Evolutionary conservation across 371 early-diverging fungal species (phyloP).

Genomic region (Lichtheimia hyalospora): DNA sequence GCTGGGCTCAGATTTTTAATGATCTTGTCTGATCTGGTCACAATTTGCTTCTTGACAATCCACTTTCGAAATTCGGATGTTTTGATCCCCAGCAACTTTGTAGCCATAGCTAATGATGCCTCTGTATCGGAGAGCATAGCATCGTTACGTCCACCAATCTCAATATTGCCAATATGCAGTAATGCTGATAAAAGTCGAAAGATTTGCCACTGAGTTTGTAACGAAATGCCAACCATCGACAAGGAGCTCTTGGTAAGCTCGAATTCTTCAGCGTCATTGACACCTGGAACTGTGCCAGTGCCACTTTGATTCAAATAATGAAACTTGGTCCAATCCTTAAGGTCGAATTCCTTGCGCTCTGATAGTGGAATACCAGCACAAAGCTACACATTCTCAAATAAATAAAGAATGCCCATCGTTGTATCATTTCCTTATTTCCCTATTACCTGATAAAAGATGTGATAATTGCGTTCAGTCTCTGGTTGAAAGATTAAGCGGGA

Average conservation of each 20-base stretch:
- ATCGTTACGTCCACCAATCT: conserved; percentile 73
- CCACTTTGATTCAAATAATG: conserved; percentile 89
- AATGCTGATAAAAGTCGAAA: conserved; percentile 88
- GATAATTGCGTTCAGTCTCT: conserved; percentile 94
- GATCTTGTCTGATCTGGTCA: conserved; percentile 86
- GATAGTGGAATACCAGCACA: conserved; percentile 85
- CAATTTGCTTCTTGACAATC: conserved; percentile 87
- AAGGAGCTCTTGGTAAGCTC: conserved; percentile 83
- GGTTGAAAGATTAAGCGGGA: conserved; percentile 96
- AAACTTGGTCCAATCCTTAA: conserved; percentile 75
- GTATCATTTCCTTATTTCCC: background rate
- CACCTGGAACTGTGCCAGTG: conserved; percentile 74
- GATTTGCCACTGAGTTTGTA: conserved; percentile 85
- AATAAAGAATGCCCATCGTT: no score
- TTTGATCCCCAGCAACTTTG: conserved; percentile 76
- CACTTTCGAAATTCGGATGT: conserved; percentile 81
- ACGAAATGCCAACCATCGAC: conserved; percentile 84
- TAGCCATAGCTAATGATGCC: conserved; percentile 63
- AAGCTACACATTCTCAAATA: conserved; percentile 49
- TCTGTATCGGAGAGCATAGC: conserved; percentile 71
- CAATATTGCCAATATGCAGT: conserved; percentile 91
- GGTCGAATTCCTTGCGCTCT: conserved; percentile 77
- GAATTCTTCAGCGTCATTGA: conserved; percentile 93
- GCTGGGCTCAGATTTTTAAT: conserved; percentile 69
- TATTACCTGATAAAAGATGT: conserved; percentile 94